phyloP scores from a whole-genome alignment of 495 filamentous ascomycete species.

The Penicillium waksmanii region DNA sequence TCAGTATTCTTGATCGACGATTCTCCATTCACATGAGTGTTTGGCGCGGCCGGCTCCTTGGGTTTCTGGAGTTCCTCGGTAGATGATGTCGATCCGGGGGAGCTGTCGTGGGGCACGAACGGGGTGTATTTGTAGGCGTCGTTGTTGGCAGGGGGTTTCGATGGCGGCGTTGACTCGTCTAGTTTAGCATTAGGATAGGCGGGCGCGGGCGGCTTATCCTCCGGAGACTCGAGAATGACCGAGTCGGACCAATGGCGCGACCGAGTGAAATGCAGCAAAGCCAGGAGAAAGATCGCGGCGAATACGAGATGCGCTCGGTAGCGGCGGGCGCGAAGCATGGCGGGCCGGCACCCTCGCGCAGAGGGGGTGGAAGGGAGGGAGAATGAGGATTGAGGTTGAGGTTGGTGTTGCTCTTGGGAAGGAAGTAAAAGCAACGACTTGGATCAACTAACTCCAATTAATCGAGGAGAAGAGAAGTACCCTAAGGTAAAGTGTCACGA shows the following conservation, averaged over 20 bases:
- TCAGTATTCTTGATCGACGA: constrained; percentile 5
- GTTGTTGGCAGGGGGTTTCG: constrained; percentile 14
- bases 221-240: constrained; percentile 16
- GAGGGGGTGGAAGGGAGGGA: constrained; percentile 3
- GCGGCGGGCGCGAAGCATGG: constrained; percentile 76
- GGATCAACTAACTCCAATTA: not conserved
- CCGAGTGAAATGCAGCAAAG: constrained; percentile 65
- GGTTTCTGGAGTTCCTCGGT: constrained; percentile 1
- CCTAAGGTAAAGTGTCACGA: constrained; percentile 18
- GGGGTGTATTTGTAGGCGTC: constrained; percentile 17
- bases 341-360: constrained; percentile 23
- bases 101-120: constrained; percentile 17
- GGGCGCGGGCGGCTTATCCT: constrained; percentile 5
- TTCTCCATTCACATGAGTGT: not conserved
- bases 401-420: too few relatives aligned
- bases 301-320: constrained; percentile 76
- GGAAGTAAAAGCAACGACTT: too few relatives aligned
- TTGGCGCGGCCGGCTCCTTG: not conserved
- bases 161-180: constrained; percentile 1
- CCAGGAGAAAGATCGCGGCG: constrained; percentile 64
- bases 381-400: not conserved
- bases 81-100: constrained; percentile 7
- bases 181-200: constrained; percentile 9
- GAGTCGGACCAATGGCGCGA: constrained; percentile 38
- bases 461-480: constrained; percentile 11